phyloP scores from a whole-genome alignment of 2,329 filamentous ascomycete genomes.

The Aspergillus tamarii region DNA sequence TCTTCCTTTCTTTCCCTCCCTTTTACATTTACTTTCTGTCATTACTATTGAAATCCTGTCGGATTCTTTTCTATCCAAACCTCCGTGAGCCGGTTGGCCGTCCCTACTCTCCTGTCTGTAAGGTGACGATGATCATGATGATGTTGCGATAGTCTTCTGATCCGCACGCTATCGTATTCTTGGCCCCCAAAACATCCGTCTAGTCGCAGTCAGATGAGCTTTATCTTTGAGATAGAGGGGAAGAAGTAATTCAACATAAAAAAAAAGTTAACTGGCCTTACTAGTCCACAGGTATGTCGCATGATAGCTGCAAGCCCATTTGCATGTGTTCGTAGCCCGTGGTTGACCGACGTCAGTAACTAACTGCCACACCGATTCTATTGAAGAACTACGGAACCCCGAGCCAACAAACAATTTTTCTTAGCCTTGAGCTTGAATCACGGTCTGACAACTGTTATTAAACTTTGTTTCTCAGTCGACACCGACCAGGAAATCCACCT shows the following conservation, averaged over 20 bases:
- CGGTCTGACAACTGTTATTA: conserved; percentile 7
- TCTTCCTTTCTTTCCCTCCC: conserved; percentile 23
- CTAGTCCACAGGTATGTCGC: conserved; percentile 11
- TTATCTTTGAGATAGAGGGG: conserved; percentile 2
- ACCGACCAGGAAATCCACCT: not conserved
- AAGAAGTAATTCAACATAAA: not conserved
- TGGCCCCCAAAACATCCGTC: conserved; percentile 1
- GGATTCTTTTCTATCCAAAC: conserved; percentile 1
- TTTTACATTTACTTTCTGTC: conserved; percentile 4
- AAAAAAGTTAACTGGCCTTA: not conserved
- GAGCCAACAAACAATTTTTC: conserved; percentile 6
- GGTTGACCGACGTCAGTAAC: conserved; percentile 18
- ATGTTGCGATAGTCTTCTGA: conserved; percentile 19
- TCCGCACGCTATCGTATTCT: conserved; percentile 4
- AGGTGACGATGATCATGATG: conserved; percentile 7
- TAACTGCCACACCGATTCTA: conserved; percentile 2
- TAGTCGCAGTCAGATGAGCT: conserved; percentile 14
- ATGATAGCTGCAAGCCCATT: not conserved
- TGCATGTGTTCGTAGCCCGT: conserved; percentile 4
- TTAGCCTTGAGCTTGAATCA: conserved; percentile 5
- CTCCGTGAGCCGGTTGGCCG: not conserved
- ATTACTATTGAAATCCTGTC: not conserved
- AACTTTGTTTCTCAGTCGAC: not conserved
- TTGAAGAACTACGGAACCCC: conserved; percentile 8
- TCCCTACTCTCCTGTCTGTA: conserved; percentile 1